Base-by-base conservation (phyloP, 768 basidiomycete genomes). In the Hydnum rufescens region DNA sequence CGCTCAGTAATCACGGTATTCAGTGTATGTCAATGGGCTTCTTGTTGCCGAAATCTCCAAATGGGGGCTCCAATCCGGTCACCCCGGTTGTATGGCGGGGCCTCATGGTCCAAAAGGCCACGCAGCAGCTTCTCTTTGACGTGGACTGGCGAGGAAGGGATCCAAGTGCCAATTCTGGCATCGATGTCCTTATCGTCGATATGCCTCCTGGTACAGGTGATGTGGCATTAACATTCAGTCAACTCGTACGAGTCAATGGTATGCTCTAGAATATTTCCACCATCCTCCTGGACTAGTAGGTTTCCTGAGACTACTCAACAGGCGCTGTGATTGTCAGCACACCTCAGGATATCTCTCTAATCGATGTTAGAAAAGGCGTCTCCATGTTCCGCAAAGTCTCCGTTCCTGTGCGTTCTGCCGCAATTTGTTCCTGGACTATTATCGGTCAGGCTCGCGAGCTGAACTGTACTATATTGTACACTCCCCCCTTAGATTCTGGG, bases 11-110 rank as follows among this genome's bases (percentile, higher is more conserved):
- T 60, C 89, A 97, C 63, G 84, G 87, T 13, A 60, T 96, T 2
- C 80, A 84, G 16, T 85, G 83, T 59, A 96, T 96, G 93, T 95
- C 90, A 0, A 95, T 99, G 77, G 93, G 90, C 2, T 99, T 89
- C 63, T 74, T 99, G 8, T 73, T 97, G 13, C 81, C 84, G 1
- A 66, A 68, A 52, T 60, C 70, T 1, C 58, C 68, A 30, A n/a
- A n/a, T n/a, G n/a, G n/a, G n/a, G n/a, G n/a, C n/a, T 67, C 74
- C 2, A 72, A 72, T 51, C 71, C 71, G 32, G 62, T 66, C 48
- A 77, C 78, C 0, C 80, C 90, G 0, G 73, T 96, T 30, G 86
- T 93, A 29, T 99, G 93, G 93, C 74, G 93, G 25, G 93, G 93
- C 2, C 73, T 95, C 22, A 97, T 96, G 93, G 93, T 96, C 1